Conservation (phyloP, 257 asterid genomes). For the Ophiorrhiza pumila region DNA sequence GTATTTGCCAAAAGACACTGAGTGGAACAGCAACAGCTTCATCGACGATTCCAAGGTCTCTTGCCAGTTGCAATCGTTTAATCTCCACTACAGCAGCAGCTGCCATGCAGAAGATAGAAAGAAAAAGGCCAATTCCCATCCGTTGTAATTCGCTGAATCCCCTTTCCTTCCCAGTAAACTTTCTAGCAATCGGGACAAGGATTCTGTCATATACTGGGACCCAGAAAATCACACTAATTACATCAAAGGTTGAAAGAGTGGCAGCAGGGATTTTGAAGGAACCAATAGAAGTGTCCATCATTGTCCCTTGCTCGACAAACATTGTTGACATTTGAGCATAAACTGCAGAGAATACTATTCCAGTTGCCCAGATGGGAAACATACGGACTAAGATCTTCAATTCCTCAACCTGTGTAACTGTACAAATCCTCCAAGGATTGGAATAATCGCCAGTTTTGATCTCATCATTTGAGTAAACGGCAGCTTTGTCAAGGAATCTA, state of each 20-base stretch:
- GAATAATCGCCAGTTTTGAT: slow-evolving; percentile 48
- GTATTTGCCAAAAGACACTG: slow-evolving; percentile 73
- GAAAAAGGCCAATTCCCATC: slow-evolving; percentile 81
- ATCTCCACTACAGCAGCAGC: slow-evolving; percentile 82
- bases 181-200: slow-evolving; percentile 72
- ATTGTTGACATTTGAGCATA: slow-evolving; percentile 87
- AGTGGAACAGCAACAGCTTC: slow-evolving; percentile 51
- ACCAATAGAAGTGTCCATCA: slow-evolving; percentile 80
- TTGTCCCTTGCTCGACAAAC: slow-evolving; percentile 94
- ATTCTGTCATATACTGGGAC: slow-evolving; percentile 76
- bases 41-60: slow-evolving; percentile 44
- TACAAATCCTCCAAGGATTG: slow-evolving; percentile 78
- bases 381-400: slow-evolving; percentile 76
- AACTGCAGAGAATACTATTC: slow-evolving; percentile 82
- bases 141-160: slow-evolving; percentile 79
- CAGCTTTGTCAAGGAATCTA: slow-evolving; percentile 94
- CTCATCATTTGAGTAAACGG: slow-evolving; percentile 50
- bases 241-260: slow-evolving; percentile 75
- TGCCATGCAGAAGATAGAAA: slow-evolving; percentile 67
- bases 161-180: slow-evolving; percentile 58
- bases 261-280: slow-evolving; percentile 89
- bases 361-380: slow-evolving; percentile 96
- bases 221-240: slow-evolving; percentile 79
- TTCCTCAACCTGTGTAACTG: slow-evolving; percentile 89
- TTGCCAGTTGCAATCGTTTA: slow-evolving; percentile 46